Percentiles rank a stretch among this genome's conserved stretches.
phyloP scores from a whole-genome alignment of 352 stramenopile species.

The Halophytophthora polymorphica region DNA sequence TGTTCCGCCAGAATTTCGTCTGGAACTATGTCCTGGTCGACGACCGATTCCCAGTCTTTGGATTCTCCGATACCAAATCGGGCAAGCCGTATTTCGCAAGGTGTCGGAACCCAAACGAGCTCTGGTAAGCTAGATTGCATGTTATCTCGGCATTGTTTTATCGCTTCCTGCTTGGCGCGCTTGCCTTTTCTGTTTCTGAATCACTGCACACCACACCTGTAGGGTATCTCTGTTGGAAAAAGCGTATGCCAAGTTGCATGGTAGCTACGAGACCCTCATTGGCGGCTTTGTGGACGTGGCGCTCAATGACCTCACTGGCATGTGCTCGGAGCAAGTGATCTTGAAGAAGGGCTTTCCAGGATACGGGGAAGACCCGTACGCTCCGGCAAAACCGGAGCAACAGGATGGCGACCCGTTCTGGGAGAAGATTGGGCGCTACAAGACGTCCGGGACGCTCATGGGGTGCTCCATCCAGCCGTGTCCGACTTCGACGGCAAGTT shows the following conservation, averaged over 20 bases:
- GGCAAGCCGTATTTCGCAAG: conserved; percentile 83
- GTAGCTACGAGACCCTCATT: conserved; percentile 86
- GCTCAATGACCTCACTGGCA: conserved; percentile 88
- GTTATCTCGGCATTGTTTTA: not conserved
- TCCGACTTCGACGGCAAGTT: conserved; percentile 52
- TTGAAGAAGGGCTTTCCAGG: conserved; percentile 77
- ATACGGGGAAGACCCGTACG: conserved; percentile 70
- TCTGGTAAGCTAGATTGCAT: conserved; percentile 56
- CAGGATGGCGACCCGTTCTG: conserved; percentile 72
- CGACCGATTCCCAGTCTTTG: conserved; percentile 83
- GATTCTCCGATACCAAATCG: conserved; percentile 73
- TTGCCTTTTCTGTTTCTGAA: not conserved
- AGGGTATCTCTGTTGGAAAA: conserved; percentile 91
- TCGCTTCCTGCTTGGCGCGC: not conserved
- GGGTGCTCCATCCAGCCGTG: conserved; percentile 88
- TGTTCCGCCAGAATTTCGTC: conserved; percentile 63
- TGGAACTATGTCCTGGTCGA: conserved; percentile 93
- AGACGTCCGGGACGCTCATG: conserved; percentile 85
- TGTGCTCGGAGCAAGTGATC: conserved; percentile 88
- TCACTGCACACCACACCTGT: not conserved
- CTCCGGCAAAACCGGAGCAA: conserved; percentile 34
- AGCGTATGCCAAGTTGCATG: conserved; percentile 91
- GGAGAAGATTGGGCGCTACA: conserved; percentile 74
- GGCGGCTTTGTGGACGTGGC: conserved; percentile 89
- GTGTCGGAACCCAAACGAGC: conserved; percentile 81